Evolutionary conservation across 106 monocot species (phyloP).

Genomic region (Apostasia shenzhenica): DNA sequence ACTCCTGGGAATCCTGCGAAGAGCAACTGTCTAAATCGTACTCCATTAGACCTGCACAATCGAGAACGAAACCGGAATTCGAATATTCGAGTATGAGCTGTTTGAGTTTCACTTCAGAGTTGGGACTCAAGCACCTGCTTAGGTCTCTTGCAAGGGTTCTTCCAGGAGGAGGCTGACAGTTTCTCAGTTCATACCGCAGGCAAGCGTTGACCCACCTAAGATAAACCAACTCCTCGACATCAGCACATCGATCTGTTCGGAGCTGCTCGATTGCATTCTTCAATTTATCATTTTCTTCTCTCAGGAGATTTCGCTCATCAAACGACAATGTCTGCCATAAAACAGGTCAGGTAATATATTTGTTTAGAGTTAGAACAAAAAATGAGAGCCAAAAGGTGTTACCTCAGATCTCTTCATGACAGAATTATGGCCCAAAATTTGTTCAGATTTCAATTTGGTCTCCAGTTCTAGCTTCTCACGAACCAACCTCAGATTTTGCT

Average conservation of each 20-base stretch:
- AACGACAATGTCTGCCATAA: conserved; percentile 27
- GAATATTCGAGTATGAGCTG: conserved; percentile 61
- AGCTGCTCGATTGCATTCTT: conserved; percentile 51
- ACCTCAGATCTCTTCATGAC: conserved; percentile 32
- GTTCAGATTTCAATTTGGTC: conserved; percentile 29
- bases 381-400: neutral
- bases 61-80: conserved; percentile 18
- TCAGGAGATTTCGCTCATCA: conserved; percentile 28
- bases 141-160: conserved; percentile 48
- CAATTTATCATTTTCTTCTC: conserved; percentile 45
- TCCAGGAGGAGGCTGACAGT: conserved; percentile 29
- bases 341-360: neutral
- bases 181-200: conserved; percentile 62
- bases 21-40: conserved; percentile 43
- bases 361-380: neutral
- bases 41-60: conserved; percentile 6
- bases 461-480: conserved; percentile 48
- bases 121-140: conserved; percentile 42
- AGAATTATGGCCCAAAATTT: neutral
- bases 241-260: conserved; percentile 40
- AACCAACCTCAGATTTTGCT: conserved; percentile 39
- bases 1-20: conserved; percentile 36
- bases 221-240: conserved; percentile 76
- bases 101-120: conserved; percentile 56
- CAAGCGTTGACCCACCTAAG: conserved; percentile 91